These are phyloP conservation scores for Cladochytrium replicatum DNA, from an alignment of 192 early-diverging fungal genomes.

Conservation along the genomic window DNA sequence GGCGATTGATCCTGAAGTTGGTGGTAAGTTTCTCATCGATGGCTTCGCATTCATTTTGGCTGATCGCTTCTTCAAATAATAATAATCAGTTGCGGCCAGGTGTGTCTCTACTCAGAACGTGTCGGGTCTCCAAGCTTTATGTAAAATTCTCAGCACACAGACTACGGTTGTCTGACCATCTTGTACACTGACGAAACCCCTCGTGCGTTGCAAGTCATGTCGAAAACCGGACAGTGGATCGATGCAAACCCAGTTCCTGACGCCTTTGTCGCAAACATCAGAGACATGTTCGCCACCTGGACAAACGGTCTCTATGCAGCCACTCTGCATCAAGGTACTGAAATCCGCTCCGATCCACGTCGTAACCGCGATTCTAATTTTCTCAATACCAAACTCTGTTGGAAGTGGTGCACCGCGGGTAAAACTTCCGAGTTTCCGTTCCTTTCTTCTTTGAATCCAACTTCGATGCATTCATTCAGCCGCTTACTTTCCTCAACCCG, in stretches of 20 bases:
- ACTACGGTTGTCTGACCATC: conserved; percentile 36
- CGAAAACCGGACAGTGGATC: conserved; percentile 36
- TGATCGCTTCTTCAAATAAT: no score
- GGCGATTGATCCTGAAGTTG: no score
- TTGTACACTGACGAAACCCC: conserved; percentile 34
- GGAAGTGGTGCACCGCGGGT: conserved; percentile 36
- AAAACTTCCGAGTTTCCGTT: conserved; percentile 30
- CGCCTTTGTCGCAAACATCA: conserved; percentile 45
- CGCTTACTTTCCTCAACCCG: no score
- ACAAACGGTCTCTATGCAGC: conserved; percentile 39
- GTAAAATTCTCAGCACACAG: no score
- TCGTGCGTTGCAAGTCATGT: conserved; percentile 37
- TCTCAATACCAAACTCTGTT: no score
- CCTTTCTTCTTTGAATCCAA: conserved; percentile 45
- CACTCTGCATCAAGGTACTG: conserved; percentile 40
- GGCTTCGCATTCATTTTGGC: no score
- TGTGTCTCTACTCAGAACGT: no score
- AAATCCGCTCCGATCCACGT: no score
- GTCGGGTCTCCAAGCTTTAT: no score
- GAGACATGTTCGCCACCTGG: conserved; percentile 46
- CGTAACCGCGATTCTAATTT: no score
- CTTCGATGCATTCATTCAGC: conserved; percentile 37
- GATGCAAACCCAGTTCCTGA: conserved; percentile 37
- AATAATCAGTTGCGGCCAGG: no score
- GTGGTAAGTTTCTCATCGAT: no score